phyloP scores from a whole-genome alignment of 164 flowering plant genomes.

The Warburgia ugandensis region DNA sequence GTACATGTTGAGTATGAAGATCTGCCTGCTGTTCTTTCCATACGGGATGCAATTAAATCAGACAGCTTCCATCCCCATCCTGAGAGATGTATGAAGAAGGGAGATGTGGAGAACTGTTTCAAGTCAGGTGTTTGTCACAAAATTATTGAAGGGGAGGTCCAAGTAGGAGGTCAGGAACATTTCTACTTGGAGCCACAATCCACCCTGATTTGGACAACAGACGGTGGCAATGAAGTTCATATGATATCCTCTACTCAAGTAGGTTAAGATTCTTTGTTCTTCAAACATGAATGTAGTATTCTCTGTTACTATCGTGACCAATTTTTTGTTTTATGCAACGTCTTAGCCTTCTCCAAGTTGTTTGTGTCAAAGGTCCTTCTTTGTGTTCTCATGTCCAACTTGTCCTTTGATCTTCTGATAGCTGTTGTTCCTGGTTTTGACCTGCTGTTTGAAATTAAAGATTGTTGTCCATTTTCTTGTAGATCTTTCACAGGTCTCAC shows the following conservation, averaged over 20 bases:
- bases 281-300: neutral
- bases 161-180: constrained; percentile 92
- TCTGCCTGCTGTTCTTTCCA: constrained; percentile 72
- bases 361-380: too few relatives aligned
- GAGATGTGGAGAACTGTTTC: constrained; percentile 80
- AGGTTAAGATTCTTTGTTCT: constrained; percentile 12
- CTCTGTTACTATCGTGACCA: neutral
- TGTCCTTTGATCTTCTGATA: too few relatives aligned
- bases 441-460: too few relatives aligned
- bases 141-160: constrained; percentile 82
- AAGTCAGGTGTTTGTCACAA: constrained; percentile 59
- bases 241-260: constrained; percentile 97
- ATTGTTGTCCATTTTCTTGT: too few relatives aligned
- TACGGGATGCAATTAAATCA: constrained; percentile 57
- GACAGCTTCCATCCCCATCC: constrained; percentile 73
- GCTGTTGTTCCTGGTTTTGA: too few relatives aligned
- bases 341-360: neutral
- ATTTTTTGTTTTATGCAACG: neutral
- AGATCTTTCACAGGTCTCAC: too few relatives aligned
- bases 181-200: constrained; percentile 85
- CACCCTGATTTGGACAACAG: constrained; percentile 74
- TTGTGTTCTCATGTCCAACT: too few relatives aligned
- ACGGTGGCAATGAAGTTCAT: constrained; percentile 89
- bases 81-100: constrained; percentile 51
- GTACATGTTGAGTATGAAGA: constrained; percentile 79